Evolutionary conservation across 1,284 basidiomycete species (phyloP), one percentile per base, ranked within the genome.

Genomic region (Schizophyllum amplum): DNA sequence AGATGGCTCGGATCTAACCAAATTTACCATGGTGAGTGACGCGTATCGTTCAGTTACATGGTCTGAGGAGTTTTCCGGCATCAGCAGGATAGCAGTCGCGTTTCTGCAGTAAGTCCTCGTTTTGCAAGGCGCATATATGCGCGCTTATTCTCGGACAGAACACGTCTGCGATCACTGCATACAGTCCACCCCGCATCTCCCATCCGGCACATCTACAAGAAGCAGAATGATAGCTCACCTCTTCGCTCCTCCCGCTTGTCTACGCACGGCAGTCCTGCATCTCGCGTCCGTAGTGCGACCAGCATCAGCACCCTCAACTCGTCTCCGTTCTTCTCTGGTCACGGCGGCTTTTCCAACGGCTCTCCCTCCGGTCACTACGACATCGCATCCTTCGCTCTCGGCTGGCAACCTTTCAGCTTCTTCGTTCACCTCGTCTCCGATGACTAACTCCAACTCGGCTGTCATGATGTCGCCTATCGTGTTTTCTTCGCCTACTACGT

Each of bases 401-500:
- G 15, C 17, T 9, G 33, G 33, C 13, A 9, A 42, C 33, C 33
- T 17, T 9, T n/a, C 54, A 9, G 46, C 52, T 7, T 53, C 61
- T 57, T 26, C 47, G 25, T 33, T 51, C 23, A 55, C 58, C 6
- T 53, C 59, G 17, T 26, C 54, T 24, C 49, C 59, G 26, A 22
- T 56, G 27, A 52, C 33, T 42, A 13, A 9, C 17, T 42, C 33
- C 4, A 47, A n/a, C 24, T 61, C 62, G 17, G 53, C 59, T 33
- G 54, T 61, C 49, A 57, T 64, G 9, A 55, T 63, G n/a, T 69
- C 70, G 7, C 65, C 69, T 9, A 68, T 70, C 21, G 57, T 68
- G n/a, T 71, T 71, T 57, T 60, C 66, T 15, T 72, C 69, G 7
- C 70, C 69, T n/a, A 66, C n/a, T n/a, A n/a, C n/a, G n/a, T n/a